Evolutionary conservation across 306 rosid species (phyloP).

Genomic region (Quercus suber): DNA sequence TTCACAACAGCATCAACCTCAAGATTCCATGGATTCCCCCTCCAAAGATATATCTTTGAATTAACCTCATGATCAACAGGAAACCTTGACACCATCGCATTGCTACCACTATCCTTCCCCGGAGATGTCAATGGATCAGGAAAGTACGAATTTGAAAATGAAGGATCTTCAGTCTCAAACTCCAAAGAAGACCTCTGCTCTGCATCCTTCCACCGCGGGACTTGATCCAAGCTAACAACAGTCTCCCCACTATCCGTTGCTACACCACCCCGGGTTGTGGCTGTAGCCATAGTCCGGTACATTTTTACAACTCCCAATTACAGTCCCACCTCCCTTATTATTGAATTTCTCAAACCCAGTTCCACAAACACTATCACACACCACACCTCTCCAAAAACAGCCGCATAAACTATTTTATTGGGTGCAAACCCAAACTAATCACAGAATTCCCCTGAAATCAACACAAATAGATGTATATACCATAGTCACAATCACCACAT

Average conservation of each 20-base stretch:
- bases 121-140: constrained; percentile 77
- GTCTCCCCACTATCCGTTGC: constrained; percentile 66
- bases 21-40: constrained; percentile 96
- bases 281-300: constrained; percentile 72
- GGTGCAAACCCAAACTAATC: constrained; percentile 13
- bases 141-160: constrained; percentile 56
- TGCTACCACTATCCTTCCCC: constrained; percentile 39
- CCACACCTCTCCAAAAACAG: constrained; percentile 16
- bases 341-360: constrained; percentile 18
- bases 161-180: constrained; percentile 55
- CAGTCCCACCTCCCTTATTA: constrained; percentile 22
- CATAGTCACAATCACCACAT: neutral
- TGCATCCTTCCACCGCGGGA: constrained; percentile 91
- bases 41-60: constrained; percentile 86
- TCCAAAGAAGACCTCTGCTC: constrained; percentile 65
- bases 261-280: constrained; percentile 54
- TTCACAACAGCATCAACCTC: constrained; percentile 99
- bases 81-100: constrained; percentile 63
- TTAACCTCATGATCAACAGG: constrained; percentile 83
- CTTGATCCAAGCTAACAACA: constrained; percentile 80
- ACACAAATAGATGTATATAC: neutral
- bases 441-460: constrained; percentile 27
- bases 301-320: constrained; percentile 40
- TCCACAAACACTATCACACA: constrained; percentile 27
- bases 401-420: constrained; percentile 14